A percentile compares a stretch with the other conserved stretches of the same genome.
Evolutionary conservation across 1,139 yeast species (phyloP).

Genomic region (Blastobotrys niveus): DNA sequence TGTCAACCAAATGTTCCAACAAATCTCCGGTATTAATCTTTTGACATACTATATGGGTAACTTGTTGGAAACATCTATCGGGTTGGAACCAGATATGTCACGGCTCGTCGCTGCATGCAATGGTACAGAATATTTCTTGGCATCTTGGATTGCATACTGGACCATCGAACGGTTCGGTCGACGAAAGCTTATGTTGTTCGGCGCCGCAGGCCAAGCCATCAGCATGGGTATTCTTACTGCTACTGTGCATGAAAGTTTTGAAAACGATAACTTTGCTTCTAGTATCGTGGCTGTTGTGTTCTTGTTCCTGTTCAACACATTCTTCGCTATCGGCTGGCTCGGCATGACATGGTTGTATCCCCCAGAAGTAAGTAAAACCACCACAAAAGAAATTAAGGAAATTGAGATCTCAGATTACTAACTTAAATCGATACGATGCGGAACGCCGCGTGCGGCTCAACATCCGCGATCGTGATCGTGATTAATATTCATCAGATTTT

Average conservation of each 20-base stretch:
- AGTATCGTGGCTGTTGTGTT: slow-evolving; percentile 43
- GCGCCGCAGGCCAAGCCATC: slow-evolving; percentile 32
- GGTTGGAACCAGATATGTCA: slow-evolving; percentile 39
- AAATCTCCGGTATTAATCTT: slow-evolving; percentile 67
- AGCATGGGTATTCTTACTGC: slow-evolving; percentile 27
- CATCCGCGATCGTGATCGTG: no score
- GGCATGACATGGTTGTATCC: slow-evolving; percentile 43
- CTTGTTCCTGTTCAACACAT: slow-evolving; percentile 47
- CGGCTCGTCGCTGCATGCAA: slow-evolving; percentile 43
- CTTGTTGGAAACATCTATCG: slow-evolving; percentile 39
- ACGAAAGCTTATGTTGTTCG: slow-evolving; percentile 45
- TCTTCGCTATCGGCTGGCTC: slow-evolving; percentile 53
- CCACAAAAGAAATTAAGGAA: no score
- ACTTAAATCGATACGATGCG: no score
- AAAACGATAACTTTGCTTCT: slow-evolving; percentile 20
- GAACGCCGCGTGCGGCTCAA: no score
- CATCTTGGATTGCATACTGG: slow-evolving; percentile 41
- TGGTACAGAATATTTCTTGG: slow-evolving; percentile 44
- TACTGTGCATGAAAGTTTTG: slow-evolving; percentile 23
- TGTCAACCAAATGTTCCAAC: slow-evolving; percentile 53
- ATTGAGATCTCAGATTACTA: no score
- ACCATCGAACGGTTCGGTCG: slow-evolving; percentile 57
- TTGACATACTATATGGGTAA: slow-evolving; percentile 54
- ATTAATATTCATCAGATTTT: no score
- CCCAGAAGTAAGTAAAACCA: no score